Percentiles rank a stretch among this genome's conserved stretches.
Evolutionary conservation across 2,329 filamentous ascomycete species (phyloP).

Genomic region (Colletotrichum sp.): DNA sequence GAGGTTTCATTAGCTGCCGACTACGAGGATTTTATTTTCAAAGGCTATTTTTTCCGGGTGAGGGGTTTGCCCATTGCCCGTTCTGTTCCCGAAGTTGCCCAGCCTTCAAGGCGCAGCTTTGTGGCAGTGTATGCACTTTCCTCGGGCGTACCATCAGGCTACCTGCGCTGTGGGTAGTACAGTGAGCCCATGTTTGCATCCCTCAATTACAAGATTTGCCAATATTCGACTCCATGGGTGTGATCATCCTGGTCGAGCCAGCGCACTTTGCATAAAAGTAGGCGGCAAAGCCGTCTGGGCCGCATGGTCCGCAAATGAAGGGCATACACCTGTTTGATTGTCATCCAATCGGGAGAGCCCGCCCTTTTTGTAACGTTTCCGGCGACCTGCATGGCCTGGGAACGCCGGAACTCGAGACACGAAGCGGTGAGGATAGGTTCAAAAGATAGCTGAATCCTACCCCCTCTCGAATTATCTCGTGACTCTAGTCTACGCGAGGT

Average conservation of each 20-base stretch:
- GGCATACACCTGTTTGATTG: too few species aligned
- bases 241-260: neutral
- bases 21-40: rapidly evolving
- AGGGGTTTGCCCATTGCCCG: neutral
- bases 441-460: neutral
- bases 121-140: neutral
- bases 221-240: neutral
- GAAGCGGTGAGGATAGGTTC: neutral
- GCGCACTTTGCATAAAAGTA: neutral
- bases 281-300: neutral
- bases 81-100: neutral
- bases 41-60: neutral
- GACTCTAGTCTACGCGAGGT: neutral
- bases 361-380: too few species aligned
- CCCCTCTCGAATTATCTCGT: rapidly evolving
- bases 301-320: neutral
- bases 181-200: neutral
- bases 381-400: neutral
- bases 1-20: rapidly evolving
- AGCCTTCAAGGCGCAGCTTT: neutral
- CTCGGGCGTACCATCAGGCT: neutral
- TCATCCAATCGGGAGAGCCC: too few species aligned
- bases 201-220: neutral
- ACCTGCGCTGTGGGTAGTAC: neutral
- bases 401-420: too few species aligned